Evolutionary conservation across 2,329 filamentous ascomycete genomes (phyloP), one percentile per base, ranked within the genome.

Genomic region (Phialophora tarda): DNA sequence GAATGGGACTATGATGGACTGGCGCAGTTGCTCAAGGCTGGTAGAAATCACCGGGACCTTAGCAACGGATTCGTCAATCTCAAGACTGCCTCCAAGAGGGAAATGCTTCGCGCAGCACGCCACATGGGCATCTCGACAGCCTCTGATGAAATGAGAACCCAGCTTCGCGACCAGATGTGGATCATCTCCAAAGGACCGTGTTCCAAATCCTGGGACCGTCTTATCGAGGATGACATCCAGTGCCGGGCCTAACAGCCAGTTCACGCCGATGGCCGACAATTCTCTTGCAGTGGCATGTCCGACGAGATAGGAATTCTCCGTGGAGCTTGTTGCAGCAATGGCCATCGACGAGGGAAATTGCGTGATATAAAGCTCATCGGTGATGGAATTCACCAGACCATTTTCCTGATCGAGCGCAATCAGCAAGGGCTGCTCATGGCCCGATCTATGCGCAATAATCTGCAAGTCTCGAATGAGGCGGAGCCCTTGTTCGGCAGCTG

Each of bases 341-440:
- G 93, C 94, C 93, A 98, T 97, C 69, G 93, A 91, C 74, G 93
- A 97, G 5, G 94, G 94, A 72, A 97, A 98, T 77, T 98, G 94
- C 71, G 92, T 92, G 72, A 97, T 93, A 76, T 93, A 95, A 74
- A 95, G 92, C 73, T 96, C 92, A 76, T 97, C 93, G 74, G 95
- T 97, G 2, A 97, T 85, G 79, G 92, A 96, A 81, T 97, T 97
- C 77, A 97, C 93, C 2, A 93, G 93, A 70, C 94, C 94, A 86
- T 98, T 98, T 78, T 98, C 94, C 77, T 98, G 94, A 75, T 98
- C 94, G 47, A 98, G 82, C 47, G 91, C 93, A 73, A 98, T 97
- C 60, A 95, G 83, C 21, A 98, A 81, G 2, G 94, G 95, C 2
- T 93, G 89, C 2, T 91, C 90, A 77, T 98, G 94, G 23, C 94